phyloP scores from a whole-genome alignment of 23 red algal species.

The Gracilariopsis chorda region DNA sequence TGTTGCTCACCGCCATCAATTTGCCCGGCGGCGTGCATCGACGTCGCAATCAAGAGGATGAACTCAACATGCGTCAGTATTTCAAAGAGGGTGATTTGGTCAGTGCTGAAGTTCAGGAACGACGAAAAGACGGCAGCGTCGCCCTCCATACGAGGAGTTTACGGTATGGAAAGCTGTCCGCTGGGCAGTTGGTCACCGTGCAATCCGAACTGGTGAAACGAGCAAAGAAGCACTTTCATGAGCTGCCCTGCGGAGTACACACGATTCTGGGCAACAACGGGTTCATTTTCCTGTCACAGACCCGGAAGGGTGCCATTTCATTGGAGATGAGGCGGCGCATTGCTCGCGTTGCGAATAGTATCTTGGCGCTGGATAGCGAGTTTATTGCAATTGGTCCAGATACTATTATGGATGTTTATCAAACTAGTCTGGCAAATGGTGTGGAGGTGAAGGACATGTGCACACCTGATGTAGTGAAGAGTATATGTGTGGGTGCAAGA shows the following conservation, averaged over 20 bases:
- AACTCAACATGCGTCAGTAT: conserved; percentile 94
- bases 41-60: conserved; percentile 86
- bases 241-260: conserved; percentile 59
- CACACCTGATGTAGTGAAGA: conserved; percentile 33
- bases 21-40: conserved; percentile 90
- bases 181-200: conserved; percentile 71
- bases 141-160: conserved; percentile 86
- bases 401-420: conserved; percentile 73
- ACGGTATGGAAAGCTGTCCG: conserved; percentile 72
- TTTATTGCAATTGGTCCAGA: conserved; percentile 84
- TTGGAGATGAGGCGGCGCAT: conserved; percentile 49
- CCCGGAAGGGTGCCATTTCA: neutral
- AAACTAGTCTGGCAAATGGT: neutral
- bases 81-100: conserved; percentile 87
- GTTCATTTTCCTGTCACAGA: conserved; percentile 82
- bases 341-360: conserved; percentile 72
- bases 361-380: conserved; percentile 68
- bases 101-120: conserved; percentile 94
- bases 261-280: conserved; percentile 94
- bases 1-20: conserved; percentile 87
- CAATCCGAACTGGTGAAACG: conserved; percentile 80
- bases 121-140: conserved; percentile 79
- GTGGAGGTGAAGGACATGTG: conserved; percentile 61
- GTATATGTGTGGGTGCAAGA: conserved; percentile 41
- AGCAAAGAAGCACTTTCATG: conserved; percentile 80